Evolutionary conservation across 768 basidiomycete species (phyloP).

Genomic region (Tulasnella sp.): DNA sequence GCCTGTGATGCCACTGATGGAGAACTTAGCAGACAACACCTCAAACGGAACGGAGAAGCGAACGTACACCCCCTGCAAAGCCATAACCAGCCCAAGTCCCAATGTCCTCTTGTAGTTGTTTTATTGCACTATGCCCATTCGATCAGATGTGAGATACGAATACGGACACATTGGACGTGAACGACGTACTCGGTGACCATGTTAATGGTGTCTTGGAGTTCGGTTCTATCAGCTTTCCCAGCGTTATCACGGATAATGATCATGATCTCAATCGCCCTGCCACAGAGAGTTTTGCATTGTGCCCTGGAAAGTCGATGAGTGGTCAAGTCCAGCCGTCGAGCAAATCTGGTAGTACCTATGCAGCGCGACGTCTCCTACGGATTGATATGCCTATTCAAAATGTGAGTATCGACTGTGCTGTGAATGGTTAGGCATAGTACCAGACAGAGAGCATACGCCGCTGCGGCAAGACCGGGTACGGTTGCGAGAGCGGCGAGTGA

Average conservation of each 20-base stretch:
- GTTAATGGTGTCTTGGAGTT: background rate
- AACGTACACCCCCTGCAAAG: background rate
- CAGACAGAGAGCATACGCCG: too few species aligned
- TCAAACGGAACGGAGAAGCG: background rate
- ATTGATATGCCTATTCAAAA: background rate
- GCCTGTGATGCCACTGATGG: background rate
- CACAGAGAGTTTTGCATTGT: background rate
- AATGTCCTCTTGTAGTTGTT: background rate
- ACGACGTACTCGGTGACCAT: background rate
- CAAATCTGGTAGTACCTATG: background rate
- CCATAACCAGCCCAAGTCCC: background rate
- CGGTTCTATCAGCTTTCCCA: conserved; percentile 1
- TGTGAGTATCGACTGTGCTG: too few species aligned
- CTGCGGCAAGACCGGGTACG: too few species aligned
- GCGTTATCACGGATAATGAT: conserved; percentile 9
- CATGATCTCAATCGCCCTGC: background rate
- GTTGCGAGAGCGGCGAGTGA: too few species aligned
- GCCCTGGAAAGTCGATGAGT: background rate
- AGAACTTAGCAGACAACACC: background rate
- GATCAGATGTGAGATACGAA: background rate
- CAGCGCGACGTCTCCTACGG: background rate
- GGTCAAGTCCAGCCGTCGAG: background rate
- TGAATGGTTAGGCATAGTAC: background rate
- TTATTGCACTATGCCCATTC: background rate
- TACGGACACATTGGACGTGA: background rate